These are phyloP conservation scores for Starmera dryadoides DNA, from an alignment of 805 yeast genomes.

Conservation along the genomic window DNA sequence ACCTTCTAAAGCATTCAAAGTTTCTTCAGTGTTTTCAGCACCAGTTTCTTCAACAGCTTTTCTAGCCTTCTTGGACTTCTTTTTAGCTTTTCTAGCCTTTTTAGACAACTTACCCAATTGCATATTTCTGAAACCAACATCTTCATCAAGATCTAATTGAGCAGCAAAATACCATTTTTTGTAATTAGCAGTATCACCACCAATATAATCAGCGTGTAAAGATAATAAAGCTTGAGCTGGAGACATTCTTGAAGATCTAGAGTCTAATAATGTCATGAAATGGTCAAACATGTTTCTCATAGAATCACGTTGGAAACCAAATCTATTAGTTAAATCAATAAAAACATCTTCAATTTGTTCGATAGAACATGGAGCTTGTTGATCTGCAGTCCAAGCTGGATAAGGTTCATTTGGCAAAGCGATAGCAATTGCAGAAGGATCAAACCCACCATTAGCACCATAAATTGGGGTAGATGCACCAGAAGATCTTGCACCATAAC, in stretches of 20 bases:
- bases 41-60: constrained; percentile 61
- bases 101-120: constrained; percentile 65
- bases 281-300: constrained; percentile 90
- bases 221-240: constrained; percentile 82
- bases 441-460: constrained; percentile 53
- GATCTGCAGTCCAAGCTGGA: constrained; percentile 99
- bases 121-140: constrained; percentile 79
- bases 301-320: constrained; percentile 88
- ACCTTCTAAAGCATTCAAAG: constrained; percentile 63
- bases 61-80: constrained; percentile 73
- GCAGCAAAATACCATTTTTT: constrained; percentile 88
- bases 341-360: constrained; percentile 85
- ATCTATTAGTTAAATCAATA: constrained; percentile 74
- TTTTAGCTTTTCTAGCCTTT: constrained; percentile 75
- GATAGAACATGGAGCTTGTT: constrained; percentile 76
- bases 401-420: constrained; percentile 87
- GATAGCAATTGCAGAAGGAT: constrained; percentile 56
- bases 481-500: constrained; percentile 80
- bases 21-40: constrained; percentile 52
- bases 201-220: constrained; percentile 81
- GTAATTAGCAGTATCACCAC: constrained; percentile 81
- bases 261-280: constrained; percentile 77
- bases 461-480: constrained; percentile 94
- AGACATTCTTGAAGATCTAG: constrained; percentile 82
- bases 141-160: constrained; percentile 80